Evolutionary conservation across 768 basidiomycete species (phyloP), one percentile per base, ranked within the genome.

Genomic region (Asterophora lycoperdoides): DNA sequence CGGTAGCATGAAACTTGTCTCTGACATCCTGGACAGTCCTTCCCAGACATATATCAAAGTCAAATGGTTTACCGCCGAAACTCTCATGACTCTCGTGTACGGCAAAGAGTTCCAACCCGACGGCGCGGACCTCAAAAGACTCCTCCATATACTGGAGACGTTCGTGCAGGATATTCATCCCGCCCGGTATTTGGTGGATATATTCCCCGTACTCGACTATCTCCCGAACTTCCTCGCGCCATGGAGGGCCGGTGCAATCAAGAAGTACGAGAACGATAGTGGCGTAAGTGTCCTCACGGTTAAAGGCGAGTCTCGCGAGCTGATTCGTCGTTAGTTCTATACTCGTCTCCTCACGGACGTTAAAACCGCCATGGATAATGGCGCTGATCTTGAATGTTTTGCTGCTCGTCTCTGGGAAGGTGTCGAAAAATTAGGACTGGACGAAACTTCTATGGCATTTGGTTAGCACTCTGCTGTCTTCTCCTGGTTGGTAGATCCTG

Each of bases 111-210:
- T 64, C 14, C 42, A 9, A 7, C 54, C 56, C 34, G 60, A 64
- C 46, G 58, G 54, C 39, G 40, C 50, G 19, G 64, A 65, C 37
- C 57, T 65, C 11, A 41, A 34, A 30, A 48, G 53, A 1, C 48
- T 65, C 8, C 43, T 56, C 13, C 18, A 36, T 11, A 54, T 65
- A 4, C 44, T 65, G 23, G 56, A 60, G 8, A 54, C 52, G 39
- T 63, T 65, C 48, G 42, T 60, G n/a, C 26, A 41, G 11, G 60
- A 64, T 38, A 53, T 41, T 32, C 49, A 60, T 41, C 61, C 61
- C 8, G 54, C 46, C 17, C 41, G 46, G 17, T 46, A 55, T 33
- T 32, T 55, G 13, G 54, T 55, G 5, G 54, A 55, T 30, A 52
- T 41, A 1, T 52, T 55, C 29, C 54, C 54, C 6, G 20, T 55